Evolutionary conservation across 805 yeast genomes (phyloP).

Genomic region (Saturnispora dispora): DNA sequence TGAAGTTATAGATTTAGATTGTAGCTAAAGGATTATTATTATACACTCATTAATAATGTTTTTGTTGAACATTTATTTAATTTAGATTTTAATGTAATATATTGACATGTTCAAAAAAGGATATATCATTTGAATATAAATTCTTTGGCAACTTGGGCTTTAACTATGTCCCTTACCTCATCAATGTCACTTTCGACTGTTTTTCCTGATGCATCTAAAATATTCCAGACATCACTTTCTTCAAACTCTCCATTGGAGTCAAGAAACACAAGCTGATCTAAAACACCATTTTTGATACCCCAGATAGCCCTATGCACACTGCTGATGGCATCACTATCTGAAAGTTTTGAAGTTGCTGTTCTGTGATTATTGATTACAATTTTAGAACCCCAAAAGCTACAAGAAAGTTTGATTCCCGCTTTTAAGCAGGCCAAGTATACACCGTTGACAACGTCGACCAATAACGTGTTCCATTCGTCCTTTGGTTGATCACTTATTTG

Average conservation of each 20-base stretch:
- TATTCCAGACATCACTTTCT: constrained; percentile 42
- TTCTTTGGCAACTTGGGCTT: neutral
- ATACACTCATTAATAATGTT: neutral
- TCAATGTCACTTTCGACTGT: constrained; percentile 30
- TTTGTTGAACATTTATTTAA: neutral
- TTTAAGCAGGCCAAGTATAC: constrained; percentile 67
- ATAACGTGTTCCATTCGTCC: constrained; percentile 29
- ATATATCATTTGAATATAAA: constrained; percentile 1
- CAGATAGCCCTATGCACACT: constrained; percentile 6
- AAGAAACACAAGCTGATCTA: constrained; percentile 49
- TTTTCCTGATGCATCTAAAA: constrained; percentile 43
- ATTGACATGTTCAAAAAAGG: neutral
- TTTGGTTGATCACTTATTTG: constrained; percentile 47
- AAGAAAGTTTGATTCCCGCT: constrained; percentile 61
- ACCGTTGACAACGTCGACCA: constrained; percentile 66
- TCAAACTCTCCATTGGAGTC: constrained; percentile 70
- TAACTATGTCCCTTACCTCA: constrained; percentile 1
- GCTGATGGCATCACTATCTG: neutral
- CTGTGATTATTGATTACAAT: neutral
- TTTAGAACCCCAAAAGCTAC: constrained; percentile 48
- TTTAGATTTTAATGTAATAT: neutral
- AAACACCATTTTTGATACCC: constrained; percentile 13
- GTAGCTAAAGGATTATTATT: neutral
- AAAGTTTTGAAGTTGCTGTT: neutral
- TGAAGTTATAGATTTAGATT: constrained; percentile 39